Evolutionary conservation across 345 rosid genomes (phyloP), one percentile per base, ranked within the genome.

Genomic region (Bruguiera parviflora): DNA sequence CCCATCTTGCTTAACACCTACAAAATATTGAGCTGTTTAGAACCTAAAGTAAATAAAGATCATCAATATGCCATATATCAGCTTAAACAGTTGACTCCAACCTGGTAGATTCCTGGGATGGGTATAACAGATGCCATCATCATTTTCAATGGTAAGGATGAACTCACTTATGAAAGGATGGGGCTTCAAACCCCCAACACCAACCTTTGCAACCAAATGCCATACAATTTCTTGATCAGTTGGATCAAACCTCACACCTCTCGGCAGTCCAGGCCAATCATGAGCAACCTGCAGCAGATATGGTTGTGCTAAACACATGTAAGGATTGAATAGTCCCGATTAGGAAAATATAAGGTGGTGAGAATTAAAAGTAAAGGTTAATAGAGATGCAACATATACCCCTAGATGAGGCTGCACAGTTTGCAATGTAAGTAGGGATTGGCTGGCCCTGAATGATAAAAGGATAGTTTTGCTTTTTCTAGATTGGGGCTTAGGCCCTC

Each of bases 21-120:
- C 70, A 52, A 53, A 0, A 15, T 53, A 65, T 32, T 53, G 49
- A 58, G 3, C 18, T 8, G 3, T 63, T 63, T 5, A 11, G 46
- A 71, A 49, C 53, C 6, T 35, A 19, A 76, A 69, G 9, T 61
- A 69, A 27, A 39, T 57, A 59, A 37, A 59, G 7, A 43, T 2
- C 47, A 69, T 5, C 8, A 8, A n/a, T 52, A 61, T 21, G 8
- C 9, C 16, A 9, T 25, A 67, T 46, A 56, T 29, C 39, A 73
- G 67, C 53, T 52, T 49, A 39, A 59, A 63, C 25, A 31, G 24
- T 67, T 37, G 58, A 61, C 29, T 51, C 71, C 71, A 65, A 94
- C 98, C 99, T 73, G 99, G 97, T 70, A 95, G 81, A 67, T 89
- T 86, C 80, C 80, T 83, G 70, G 99, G 99, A 86, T 95, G 99